These are phyloP conservation scores for Dryas octopetala DNA, from an alignment of 306 rosid species.

Conservation along the genomic window DNA sequence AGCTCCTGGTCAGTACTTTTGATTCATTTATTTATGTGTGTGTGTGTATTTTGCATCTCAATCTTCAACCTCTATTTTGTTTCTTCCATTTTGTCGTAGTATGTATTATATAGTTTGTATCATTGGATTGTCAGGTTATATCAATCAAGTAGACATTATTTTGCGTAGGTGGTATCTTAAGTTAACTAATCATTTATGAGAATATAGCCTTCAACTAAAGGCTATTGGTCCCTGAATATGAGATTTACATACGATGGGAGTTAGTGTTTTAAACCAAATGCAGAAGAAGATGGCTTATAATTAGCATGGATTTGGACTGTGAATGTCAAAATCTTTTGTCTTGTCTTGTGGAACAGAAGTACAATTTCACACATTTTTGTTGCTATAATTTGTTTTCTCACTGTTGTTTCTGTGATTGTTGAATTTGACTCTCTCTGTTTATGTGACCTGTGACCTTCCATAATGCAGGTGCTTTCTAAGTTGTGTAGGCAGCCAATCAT, in stretches of 20 bases:
- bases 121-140: neutral
- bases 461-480: slow-evolving; percentile 77
- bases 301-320: neutral
- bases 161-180: neutral
- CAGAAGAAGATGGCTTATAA: neutral
- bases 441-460: neutral
- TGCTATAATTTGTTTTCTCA: neutral
- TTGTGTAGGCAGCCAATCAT: slow-evolving; percentile 78
- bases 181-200: neutral
- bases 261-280: neutral
- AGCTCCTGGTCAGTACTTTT: slow-evolving; percentile 70
- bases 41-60: neutral
- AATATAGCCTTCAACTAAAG: neutral
- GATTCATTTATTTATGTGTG: neutral
- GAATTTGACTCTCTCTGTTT: neutral
- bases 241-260: neutral
- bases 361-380: neutral
- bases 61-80: neutral
- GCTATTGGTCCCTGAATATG: neutral
- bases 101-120: neutral
- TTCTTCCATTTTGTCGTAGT: neutral
- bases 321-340: neutral
- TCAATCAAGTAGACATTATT: neutral
- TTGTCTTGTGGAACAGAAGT: neutral
- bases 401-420: neutral